phyloP scores from a whole-genome alignment of 768 basidiomycete species.

The Goffeauzyma gilvescens region DNA sequence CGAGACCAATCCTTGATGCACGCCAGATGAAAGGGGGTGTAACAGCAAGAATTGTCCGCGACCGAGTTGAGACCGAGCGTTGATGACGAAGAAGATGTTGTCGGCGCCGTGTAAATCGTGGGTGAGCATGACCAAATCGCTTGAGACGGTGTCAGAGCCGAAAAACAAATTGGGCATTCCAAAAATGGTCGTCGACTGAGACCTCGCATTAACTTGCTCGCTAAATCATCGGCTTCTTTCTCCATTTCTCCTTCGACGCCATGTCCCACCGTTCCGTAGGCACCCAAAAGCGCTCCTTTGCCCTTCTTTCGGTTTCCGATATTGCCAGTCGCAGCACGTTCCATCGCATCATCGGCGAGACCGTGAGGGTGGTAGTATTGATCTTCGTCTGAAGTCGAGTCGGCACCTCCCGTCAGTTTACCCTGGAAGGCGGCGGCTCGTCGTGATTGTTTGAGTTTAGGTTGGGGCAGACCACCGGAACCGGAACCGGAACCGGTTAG shows the following conservation, averaged over 20 bases:
- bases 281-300: no score
- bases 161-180: slow-evolving; percentile 45
- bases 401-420: background rate
- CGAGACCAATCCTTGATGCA: slow-evolving; percentile 75
- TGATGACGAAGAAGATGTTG: no score
- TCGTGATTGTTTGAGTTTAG: no score
- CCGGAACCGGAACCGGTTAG: no score
- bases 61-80: no score
- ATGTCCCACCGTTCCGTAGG: no score
- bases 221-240: slow-evolving; percentile 25
- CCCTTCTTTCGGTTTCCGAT: background rate
- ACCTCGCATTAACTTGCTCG: slow-evolving; percentile 20
- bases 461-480: no score
- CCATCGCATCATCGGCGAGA: background rate
- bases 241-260: no score
- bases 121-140: slow-evolving; percentile 66
- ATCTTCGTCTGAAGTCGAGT: no score
- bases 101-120: slow-evolving; percentile 16
- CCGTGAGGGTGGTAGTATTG: background rate
- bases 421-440: background rate
- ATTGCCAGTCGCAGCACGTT: background rate
- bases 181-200: slow-evolving; percentile 19
- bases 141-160: slow-evolving; percentile 54
- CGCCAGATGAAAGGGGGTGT: slow-evolving; percentile 74
- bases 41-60: slow-evolving; percentile 47